Evolutionary conservation across 371 early-diverging fungal genomes (phyloP).

Genomic region (Quaeritorhiza haematococci): DNA sequence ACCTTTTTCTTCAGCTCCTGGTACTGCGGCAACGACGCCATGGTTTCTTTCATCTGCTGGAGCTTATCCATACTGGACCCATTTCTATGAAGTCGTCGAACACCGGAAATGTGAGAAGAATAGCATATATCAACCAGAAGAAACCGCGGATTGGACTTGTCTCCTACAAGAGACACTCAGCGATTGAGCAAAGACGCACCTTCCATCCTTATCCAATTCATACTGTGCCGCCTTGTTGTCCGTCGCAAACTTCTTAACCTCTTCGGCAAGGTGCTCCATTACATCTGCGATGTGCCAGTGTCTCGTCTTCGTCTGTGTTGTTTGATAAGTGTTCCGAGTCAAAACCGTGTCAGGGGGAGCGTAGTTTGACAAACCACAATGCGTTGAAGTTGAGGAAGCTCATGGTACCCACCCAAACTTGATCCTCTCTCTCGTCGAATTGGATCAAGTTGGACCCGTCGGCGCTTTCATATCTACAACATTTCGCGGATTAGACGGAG

Average conservation of each 20-base stretch:
- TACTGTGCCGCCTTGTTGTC: slow-evolving; percentile 56
- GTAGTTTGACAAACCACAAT: neutral
- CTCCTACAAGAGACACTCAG: too few relatives aligned
- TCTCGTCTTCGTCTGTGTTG: slow-evolving; percentile 44
- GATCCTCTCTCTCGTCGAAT: too few relatives aligned
- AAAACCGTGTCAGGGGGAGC: too few relatives aligned
- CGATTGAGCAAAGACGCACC: too few relatives aligned
- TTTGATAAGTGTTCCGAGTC: neutral
- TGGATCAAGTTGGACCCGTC: too few relatives aligned
- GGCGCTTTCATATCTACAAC: too few relatives aligned
- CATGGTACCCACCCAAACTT: too few relatives aligned
- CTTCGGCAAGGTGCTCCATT: slow-evolving; percentile 65
- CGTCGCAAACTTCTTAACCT: slow-evolving; percentile 67
- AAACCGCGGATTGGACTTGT: too few relatives aligned
- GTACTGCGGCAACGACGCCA: slow-evolving; percentile 86
- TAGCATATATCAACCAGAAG: slow-evolving; percentile 3
- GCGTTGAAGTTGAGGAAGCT: too few relatives aligned
- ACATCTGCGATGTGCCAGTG: slow-evolving; percentile 90
- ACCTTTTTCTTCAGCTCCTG: slow-evolving; percentile 84
- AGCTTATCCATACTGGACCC: slow-evolving; percentile 47
- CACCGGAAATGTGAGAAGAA: too few relatives aligned
- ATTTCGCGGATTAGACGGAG: too few relatives aligned
- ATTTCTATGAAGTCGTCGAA: too few relatives aligned
- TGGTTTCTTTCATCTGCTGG: slow-evolving; percentile 82
- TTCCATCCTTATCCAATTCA: slow-evolving; percentile 14